Conservation (phyloP, 768 basidiomycete species). For the Agrocybe praecox region DNA sequence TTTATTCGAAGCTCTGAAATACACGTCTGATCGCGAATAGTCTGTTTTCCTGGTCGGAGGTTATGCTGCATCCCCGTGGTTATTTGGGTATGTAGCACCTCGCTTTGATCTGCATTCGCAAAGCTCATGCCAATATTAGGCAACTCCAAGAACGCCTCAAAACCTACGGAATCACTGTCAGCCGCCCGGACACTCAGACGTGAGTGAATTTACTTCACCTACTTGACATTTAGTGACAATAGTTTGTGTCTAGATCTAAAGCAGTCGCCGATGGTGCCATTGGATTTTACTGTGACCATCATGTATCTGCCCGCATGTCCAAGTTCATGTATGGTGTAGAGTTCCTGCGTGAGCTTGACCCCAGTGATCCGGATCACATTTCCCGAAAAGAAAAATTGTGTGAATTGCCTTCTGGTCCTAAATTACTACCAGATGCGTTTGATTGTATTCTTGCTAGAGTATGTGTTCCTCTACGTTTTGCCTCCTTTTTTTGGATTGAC, state of each 20-base stretch:
- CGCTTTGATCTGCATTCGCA: background rate
- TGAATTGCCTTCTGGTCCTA: conserved; percentile 77
- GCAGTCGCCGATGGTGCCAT: conserved; percentile 85
- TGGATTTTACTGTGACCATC: conserved; percentile 84
- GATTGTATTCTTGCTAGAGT: conserved; percentile 78
- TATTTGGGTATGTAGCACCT: conserved; percentile 49
- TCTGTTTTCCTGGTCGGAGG: conserved; percentile 86
- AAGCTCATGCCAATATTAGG: conserved; percentile 15
- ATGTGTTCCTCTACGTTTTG: conserved; percentile 20
- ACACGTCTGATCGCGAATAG: conserved; percentile 30
- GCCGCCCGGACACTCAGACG: conserved; percentile 81
- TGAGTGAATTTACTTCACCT: conserved; percentile 31
- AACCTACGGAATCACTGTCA: conserved; percentile 59
- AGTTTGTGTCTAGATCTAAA: conserved; percentile 57
- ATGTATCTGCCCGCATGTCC: conserved; percentile 80
- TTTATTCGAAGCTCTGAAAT: background rate
- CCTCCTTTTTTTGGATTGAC: background rate
- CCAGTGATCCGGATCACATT: conserved; percentile 66
- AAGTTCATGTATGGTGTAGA: conserved; percentile 86
- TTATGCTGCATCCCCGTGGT: conserved; percentile 82
- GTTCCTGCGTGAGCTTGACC: conserved; percentile 69
- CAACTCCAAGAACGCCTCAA: conserved; percentile 73
- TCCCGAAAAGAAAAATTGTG: conserved; percentile 65
- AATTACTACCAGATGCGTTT: conserved; percentile 79
- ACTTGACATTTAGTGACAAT: background rate